These are phyloP conservation scores for Yamadazyma ubonensis DNA, from an alignment of 805 yeast genomes.

Conservation along the genomic window DNA sequence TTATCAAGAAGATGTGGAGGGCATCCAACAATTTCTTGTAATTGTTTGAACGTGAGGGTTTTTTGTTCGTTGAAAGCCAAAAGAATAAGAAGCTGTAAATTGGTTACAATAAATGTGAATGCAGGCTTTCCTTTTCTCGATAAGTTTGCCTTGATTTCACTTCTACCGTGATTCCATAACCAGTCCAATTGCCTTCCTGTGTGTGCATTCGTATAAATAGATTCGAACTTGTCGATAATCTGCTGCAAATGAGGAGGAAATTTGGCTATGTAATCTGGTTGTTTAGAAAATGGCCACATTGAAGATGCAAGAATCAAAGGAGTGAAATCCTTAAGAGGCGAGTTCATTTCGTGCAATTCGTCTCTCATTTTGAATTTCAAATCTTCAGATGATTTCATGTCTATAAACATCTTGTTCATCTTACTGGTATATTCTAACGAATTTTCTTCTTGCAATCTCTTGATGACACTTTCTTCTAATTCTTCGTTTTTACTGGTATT, in stretches of 20 bases:
- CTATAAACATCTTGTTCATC: constrained; percentile 94
- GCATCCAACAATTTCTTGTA: constrained; percentile 67
- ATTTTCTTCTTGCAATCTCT: constrained; percentile 83
- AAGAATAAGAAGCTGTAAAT: constrained; percentile 83
- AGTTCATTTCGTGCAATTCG: constrained; percentile 24
- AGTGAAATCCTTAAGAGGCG: constrained; percentile 50
- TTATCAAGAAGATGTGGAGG: constrained; percentile 65
- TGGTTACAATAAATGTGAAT: constrained; percentile 74
- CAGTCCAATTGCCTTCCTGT: constrained; percentile 87
- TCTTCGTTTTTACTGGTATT: constrained; percentile 84
- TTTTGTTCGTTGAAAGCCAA: constrained; percentile 76
- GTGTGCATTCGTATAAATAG: constrained; percentile 71
- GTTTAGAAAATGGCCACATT: constrained; percentile 76
- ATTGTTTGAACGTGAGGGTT: constrained; percentile 56
- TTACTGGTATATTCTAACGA: constrained; percentile 91
- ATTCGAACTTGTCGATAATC: constrained; percentile 65
- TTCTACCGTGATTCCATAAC: constrained; percentile 94
- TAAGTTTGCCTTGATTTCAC: constrained; percentile 85
- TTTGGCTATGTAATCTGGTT: constrained; percentile 40
- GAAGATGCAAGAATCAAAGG: constrained; percentile 82
- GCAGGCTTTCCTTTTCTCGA: constrained; percentile 81
- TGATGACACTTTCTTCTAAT: constrained; percentile 80
- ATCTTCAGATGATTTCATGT: constrained; percentile 80
- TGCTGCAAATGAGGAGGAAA: constrained; percentile 68
- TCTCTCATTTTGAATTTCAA: constrained; percentile 60